A percentile compares a stretch with the other conserved stretches of the same genome.
phyloP scores from a whole-genome alignment of 2,329 filamentous ascomycete genomes.

The Aspergillus texensis region DNA sequence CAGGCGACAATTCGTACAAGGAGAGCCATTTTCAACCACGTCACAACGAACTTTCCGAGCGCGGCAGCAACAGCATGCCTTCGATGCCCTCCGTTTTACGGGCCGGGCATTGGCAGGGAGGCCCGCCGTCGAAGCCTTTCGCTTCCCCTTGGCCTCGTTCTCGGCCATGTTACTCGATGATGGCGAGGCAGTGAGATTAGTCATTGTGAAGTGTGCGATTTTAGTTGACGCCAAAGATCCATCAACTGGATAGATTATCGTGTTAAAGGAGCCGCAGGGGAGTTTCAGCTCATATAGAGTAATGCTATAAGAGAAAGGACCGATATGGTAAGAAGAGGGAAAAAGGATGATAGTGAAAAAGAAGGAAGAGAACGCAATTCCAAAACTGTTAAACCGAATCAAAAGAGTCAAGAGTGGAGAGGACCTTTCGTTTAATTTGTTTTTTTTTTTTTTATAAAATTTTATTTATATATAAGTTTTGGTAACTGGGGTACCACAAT shows the following conservation, averaged over 20 bases:
- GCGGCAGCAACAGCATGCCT: conserved; percentile 86
- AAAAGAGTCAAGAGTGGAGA: conserved; percentile 3
- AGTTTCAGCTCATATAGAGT: conserved; percentile 11
- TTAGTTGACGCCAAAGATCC: conserved; percentile 15
- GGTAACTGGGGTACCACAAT: conserved; percentile 10
- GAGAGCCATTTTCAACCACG: conserved; percentile 81
- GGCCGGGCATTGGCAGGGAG: conserved; percentile 57
- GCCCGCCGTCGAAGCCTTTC: conserved; percentile 60
- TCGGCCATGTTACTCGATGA: conserved; percentile 25
- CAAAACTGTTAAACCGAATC: background rate
- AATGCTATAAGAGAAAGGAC: background rate
- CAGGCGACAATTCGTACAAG: conserved; percentile 80
- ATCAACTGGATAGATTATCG: conserved; percentile 1
- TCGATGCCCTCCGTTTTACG: conserved; percentile 83
- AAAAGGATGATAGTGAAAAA: background rate
- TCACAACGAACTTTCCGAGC: conserved; percentile 91
- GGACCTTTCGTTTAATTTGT: conserved; percentile 1
- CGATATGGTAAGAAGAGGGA: background rate
- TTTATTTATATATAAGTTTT: conserved; percentile 3
- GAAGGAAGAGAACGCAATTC: background rate
- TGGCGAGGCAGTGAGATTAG: conserved; percentile 23
- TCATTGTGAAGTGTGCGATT: conserved; percentile 24
- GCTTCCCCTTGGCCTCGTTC: conserved; percentile 50
- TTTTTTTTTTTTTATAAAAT: conserved; percentile 9
- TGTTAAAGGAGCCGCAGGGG: background rate